These are phyloP conservation scores for Colletotrichum spinosum DNA, from an alignment of 2,329 filamentous ascomycete genomes.

Conservation along the genomic window DNA sequence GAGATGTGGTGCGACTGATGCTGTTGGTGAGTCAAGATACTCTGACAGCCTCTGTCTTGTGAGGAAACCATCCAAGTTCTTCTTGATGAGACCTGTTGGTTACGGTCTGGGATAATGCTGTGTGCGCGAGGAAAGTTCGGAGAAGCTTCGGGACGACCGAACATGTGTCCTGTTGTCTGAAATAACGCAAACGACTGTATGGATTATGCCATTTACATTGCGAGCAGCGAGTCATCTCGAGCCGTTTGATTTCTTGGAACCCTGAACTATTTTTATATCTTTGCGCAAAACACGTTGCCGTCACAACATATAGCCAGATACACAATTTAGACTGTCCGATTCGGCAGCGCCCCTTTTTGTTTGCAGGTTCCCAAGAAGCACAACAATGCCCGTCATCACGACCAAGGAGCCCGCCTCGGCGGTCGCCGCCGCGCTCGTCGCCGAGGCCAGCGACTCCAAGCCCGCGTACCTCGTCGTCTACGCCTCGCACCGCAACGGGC, in stretches of 20 bases:
- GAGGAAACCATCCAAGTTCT: too few relatives aligned
- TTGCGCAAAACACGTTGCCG: not conserved
- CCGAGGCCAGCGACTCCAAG: conserved; percentile 32
- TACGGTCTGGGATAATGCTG: not conserved
- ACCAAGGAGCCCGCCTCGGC: conserved; percentile 28
- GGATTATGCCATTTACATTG: conserved; percentile 25
- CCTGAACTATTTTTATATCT: not conserved
- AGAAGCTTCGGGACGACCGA: conserved; percentile 28
- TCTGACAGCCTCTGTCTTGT: too few relatives aligned
- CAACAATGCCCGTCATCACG: conserved; percentile 32
- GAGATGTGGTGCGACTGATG: too few relatives aligned
- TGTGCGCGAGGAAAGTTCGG: conserved; percentile 2
- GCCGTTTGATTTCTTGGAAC: not conserved
- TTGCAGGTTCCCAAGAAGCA: not conserved
- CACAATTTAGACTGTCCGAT: too few relatives aligned
- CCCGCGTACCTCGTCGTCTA: conserved; percentile 35
- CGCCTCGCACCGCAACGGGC: conserved; percentile 33
- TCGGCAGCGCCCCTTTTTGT: too few relatives aligned
- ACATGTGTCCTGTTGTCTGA: not conserved
- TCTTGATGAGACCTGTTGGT: not conserved
- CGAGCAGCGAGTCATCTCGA: conserved; percentile 19
- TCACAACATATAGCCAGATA: too few relatives aligned
- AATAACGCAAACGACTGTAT: conserved; percentile 30
- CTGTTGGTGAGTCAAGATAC: too few relatives aligned
- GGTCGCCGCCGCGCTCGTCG: conserved; percentile 28